phyloP scores from a whole-genome alignment of 352 stramenopile species.

The Albugo candida region DNA sequence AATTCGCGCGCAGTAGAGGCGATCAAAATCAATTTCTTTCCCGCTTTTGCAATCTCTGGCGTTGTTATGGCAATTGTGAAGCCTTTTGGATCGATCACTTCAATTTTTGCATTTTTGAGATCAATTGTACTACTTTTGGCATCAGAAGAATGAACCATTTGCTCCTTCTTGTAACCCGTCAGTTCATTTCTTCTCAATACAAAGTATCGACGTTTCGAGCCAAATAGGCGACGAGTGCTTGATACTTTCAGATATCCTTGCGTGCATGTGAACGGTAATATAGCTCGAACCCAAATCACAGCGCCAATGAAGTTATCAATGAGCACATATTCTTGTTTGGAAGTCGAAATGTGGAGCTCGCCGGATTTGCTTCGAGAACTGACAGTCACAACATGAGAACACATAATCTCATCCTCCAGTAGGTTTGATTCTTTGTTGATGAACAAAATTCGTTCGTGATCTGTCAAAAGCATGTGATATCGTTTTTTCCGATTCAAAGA shows the following conservation, averaged over 20 bases:
- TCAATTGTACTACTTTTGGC: conserved; percentile 53
- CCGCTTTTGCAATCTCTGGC: conserved; percentile 39
- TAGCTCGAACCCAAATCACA: conserved; percentile 66
- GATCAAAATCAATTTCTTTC: conserved; percentile 65
- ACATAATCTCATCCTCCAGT: conserved; percentile 79
- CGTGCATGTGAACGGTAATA: conserved; percentile 72
- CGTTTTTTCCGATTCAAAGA: conserved; percentile 69
- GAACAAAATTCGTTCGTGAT: conserved; percentile 70
- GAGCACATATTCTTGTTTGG: conserved; percentile 59
- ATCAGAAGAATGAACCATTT: conserved; percentile 32
- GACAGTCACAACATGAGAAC: conserved; percentile 70
- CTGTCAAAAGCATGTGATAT: conserved; percentile 65
- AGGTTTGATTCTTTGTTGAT: conserved; percentile 79
- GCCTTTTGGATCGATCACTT: conserved; percentile 34
- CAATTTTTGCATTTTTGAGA: conserved; percentile 38
- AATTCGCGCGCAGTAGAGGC: conserved; percentile 55
- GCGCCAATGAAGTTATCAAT: conserved; percentile 74
- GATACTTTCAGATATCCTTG: conserved; percentile 66
- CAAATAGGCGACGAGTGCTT: conserved; percentile 53
- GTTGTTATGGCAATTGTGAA: conserved; percentile 66
- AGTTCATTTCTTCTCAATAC: conserved; percentile 36
- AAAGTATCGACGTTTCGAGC: conserved; percentile 76
- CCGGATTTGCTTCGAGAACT: conserved; percentile 61
- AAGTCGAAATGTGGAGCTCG: conserved; percentile 48
- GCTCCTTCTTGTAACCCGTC: conserved; percentile 61